A percentile compares a stretch with the other conserved stretches of the same genome.
Evolutionary conservation across 495 filamentous ascomycete species (phyloP).

Genomic region (Ramalina peruviana): DNA sequence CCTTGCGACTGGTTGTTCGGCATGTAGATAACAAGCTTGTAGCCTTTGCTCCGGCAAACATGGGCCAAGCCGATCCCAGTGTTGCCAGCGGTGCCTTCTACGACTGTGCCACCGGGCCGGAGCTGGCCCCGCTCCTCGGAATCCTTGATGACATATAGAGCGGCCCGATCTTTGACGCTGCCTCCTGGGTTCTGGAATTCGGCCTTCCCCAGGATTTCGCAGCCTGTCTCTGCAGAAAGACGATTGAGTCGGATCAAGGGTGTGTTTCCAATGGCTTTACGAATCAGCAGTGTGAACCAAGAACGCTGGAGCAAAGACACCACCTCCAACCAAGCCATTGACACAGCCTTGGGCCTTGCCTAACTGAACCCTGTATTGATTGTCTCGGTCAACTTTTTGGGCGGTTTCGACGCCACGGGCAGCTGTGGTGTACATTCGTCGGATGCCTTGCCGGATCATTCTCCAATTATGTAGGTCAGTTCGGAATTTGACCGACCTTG

Average conservation of each 20-base stretch:
- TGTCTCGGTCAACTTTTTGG: constrained; percentile 33
- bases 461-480: constrained; percentile 5
- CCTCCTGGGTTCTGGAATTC: constrained; percentile 98
- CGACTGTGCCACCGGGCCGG: constrained; percentile 75
- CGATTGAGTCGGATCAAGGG: constrained; percentile 81
- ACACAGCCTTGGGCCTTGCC: constrained; percentile 75
- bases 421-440: constrained; percentile 42
- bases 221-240: constrained; percentile 83
- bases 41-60: constrained; percentile 86
- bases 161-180: constrained; percentile 91
- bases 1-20: constrained; percentile 96
- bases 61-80: constrained; percentile 96
- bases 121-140: constrained; percentile 80
- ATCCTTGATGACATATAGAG: constrained; percentile 84
- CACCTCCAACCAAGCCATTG: constrained; percentile 79
- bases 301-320: constrained; percentile 6
- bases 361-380: constrained; percentile 47
- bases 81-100: constrained; percentile 95
- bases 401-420: constrained; percentile 31
- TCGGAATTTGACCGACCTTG: neutral
- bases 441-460: constrained; percentile 45
- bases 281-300: constrained; percentile 1
- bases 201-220: constrained; percentile 89
- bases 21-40: constrained; percentile 97
- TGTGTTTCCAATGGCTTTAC: constrained; percentile 85